Base-by-base conservation (phyloP, 768 basidiomycete genomes). In the Leccinum variicolor region DNA sequence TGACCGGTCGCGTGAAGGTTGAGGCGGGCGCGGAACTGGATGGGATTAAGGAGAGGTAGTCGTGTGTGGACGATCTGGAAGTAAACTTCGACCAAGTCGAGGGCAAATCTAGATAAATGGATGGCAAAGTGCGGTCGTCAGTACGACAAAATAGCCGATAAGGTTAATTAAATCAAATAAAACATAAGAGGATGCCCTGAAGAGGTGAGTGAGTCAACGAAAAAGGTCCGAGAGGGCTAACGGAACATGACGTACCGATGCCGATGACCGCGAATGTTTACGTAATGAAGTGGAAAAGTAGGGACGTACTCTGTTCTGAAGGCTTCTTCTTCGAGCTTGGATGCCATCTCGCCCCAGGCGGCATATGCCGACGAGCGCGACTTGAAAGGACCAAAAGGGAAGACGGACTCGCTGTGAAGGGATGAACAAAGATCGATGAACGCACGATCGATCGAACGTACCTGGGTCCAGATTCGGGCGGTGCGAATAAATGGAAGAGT, bases 11-110 rank as follows among this genome's bases (percentile, higher is more conserved):
- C 59, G 19, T 71, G 73, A 3, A 84, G 66, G 60, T 82, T 79
- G 55, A 94, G 80, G 17, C 87, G 86, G 45, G 79, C 79, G 57
- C 91, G 89, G 72, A 95, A 92, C 64, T 87, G 84, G 25, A 81
- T 76, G 57, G 92, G 91, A 75, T 93, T 90, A 71, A 95, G 84
- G 52, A 94, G 82, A 51, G 94, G 93, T 57, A 92, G 79, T 55
- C 94, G 86, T 25, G 90, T 88, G 73, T 95, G 93, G 41, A 92
- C 89, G 59, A 91, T 90, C 72, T 95, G 92, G 71, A 96, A 95
- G 76, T 88, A 98, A 47, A 95, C 92, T 74, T 97, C 93, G 67
- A 96, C 86, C 53, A 97, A 86, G 75, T 98, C 94, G 53, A 89
- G 84, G 3, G 93, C 89, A 67, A 98, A 91, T 74, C 94, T 97